Base-by-base conservation (phyloP, 192 early-diverging fungal genomes). In the Podila epicladia region DNA sequence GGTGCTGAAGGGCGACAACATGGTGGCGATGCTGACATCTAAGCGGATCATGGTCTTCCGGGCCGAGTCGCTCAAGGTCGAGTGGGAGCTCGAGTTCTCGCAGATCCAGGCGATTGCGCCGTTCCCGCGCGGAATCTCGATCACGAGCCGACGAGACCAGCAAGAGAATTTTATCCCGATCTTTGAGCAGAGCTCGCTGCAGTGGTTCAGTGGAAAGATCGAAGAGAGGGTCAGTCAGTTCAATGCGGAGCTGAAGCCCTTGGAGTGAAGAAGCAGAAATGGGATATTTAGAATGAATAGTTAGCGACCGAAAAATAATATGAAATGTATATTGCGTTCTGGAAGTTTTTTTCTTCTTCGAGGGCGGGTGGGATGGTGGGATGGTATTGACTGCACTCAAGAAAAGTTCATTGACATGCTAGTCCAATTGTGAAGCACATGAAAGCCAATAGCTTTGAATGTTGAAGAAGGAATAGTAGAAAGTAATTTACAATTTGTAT, bases 11-110 rank as follows among this genome's bases (percentile, higher is more conserved):
- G 92, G 90, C 2, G 93, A 95, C 32, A 95, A 99, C 64, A 87
- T 96, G 82, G 91, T 96, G 2, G 93, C 91, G 5, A 87, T 99
- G 84, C 80, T 97, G 19, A 97, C 97, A 0, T 93, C 93, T 64
- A 85, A 83, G 62, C 85, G 94, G 5, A 85, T 97, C 31, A 88
- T 96, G 73, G 86, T 97, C 69, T 87, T 94, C 5, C 86, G 92
- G 58, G 92, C 89, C 8, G 90, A 91, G 38, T 79, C 85, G 55
- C 83, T 93, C 1, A 89, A 88, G 37, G 89, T 95, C 3, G 97
- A 97, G 61, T 99, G 94, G 94, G 93, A 91, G 64, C 89, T 95
- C 58, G 87, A 89, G 48, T 95, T 94, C 73, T 83, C 85, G 41
- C 86, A 90, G 57, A 85, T 95, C 62, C 90, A 93, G 64, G 90